Percentiles rank a stretch among this genome's conserved stretches.
Conservation (phyloP, 2,329 filamentous ascomycete species). For the Dichotomopilus funicola region DNA sequence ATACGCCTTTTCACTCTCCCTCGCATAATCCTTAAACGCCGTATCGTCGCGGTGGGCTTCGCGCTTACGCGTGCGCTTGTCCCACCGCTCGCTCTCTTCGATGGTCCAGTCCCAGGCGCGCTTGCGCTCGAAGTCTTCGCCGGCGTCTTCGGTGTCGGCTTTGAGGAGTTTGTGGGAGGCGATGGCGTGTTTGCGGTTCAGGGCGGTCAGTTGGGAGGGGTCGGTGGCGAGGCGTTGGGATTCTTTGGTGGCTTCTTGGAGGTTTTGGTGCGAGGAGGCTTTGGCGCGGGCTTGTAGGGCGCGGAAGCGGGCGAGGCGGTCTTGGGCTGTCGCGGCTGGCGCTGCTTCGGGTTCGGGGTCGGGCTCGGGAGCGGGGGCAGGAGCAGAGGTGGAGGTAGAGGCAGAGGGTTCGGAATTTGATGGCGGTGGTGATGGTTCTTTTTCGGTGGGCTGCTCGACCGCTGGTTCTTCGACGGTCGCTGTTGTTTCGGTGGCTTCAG, state of each 20-base stretch:
- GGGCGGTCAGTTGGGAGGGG: slow-evolving; percentile 65
- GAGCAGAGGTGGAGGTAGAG: background rate
- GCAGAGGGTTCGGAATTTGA: slow-evolving; percentile 4
- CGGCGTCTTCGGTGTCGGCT: slow-evolving; percentile 76
- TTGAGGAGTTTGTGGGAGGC: slow-evolving; percentile 91
- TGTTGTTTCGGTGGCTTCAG: slow-evolving; percentile 4
- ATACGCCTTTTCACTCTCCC: slow-evolving; percentile 88
- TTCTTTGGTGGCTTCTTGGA: slow-evolving; percentile 78
- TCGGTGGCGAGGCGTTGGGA: slow-evolving; percentile 73
- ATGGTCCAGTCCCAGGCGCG: slow-evolving; percentile 98
- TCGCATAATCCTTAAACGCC: slow-evolving; percentile 81
- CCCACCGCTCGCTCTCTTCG: slow-evolving; percentile 92
- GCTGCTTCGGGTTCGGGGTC: slow-evolving; percentile 16
- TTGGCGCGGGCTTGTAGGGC: slow-evolving; percentile 77
- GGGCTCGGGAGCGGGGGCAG: background rate
- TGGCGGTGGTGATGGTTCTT: slow-evolving; percentile 11
- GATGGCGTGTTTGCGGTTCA: slow-evolving; percentile 81
- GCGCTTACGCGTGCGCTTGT: slow-evolving; percentile 83
- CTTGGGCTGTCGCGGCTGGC: slow-evolving; percentile 46
- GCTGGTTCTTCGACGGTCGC: background rate
- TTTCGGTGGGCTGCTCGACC: slow-evolving; percentile 3
- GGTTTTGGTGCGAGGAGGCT: slow-evolving; percentile 63
- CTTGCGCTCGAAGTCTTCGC: slow-evolving; percentile 94
- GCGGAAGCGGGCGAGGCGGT: slow-evolving; percentile 77
- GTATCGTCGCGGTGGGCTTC: slow-evolving; percentile 73